Conservation (phyloP, 169 alveolate genomes). For the Eimeria sp. region DNA sequence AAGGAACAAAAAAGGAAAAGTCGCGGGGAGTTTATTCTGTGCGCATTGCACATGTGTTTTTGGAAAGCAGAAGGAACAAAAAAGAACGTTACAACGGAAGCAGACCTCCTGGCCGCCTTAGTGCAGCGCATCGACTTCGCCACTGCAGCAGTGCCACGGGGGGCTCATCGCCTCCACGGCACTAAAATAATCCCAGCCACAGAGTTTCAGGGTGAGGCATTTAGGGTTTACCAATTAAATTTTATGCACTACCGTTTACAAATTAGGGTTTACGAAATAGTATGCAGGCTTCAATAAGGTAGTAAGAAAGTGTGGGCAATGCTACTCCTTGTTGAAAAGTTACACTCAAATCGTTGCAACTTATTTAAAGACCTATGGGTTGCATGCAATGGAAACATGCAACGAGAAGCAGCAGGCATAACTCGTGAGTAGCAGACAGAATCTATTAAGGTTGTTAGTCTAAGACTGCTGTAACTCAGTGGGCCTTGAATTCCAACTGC, state of each 20-base stretch:
- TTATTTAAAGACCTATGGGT: too few species aligned
- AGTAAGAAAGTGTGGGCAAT: not conserved
- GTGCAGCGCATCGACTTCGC: conserved; percentile 70
- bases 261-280: not conserved
- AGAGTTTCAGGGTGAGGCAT: conserved; percentile 48
- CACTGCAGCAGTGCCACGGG: conserved; percentile 80
- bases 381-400: too few species aligned
- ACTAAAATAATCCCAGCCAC: conserved; percentile 59
- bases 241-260: too few species aligned
- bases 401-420: not conserved
- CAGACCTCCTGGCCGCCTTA: conserved; percentile 10
- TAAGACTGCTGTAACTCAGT: not conserved
- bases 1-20: too few species aligned
- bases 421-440: not conserved
- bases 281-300: not conserved
- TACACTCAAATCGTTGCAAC: not conserved
- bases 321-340: not conserved
- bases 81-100: conserved; percentile 8
- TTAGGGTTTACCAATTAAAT: not conserved
- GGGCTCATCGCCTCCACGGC: conserved; percentile 74
- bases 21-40: not conserved
- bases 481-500: not conserved
- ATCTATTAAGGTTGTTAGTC: not conserved
- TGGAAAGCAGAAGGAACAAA: not conserved
- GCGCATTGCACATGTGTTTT: not conserved